Conservation (phyloP, 306 rosid species). For the Pterocarpus macrocarpus region DNA sequence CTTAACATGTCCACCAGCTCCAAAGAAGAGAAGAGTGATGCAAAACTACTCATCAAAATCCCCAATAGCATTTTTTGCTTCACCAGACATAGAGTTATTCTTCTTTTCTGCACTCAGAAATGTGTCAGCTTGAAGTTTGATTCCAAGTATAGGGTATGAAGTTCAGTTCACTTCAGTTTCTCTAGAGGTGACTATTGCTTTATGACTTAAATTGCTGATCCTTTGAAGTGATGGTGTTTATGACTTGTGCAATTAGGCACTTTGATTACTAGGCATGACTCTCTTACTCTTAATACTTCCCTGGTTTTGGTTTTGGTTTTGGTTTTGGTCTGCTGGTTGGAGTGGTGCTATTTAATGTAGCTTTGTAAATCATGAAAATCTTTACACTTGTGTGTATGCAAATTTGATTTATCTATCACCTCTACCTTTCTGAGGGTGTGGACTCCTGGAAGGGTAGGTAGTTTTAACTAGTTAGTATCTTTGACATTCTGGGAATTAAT, state of each 20-base stretch:
- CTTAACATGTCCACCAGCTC: constrained; percentile 69
- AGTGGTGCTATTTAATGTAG: not conserved
- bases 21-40: constrained; percentile 61
- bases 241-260: constrained; percentile 22
- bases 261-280: constrained; percentile 20
- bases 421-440: not conserved
- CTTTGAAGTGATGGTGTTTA: constrained; percentile 27
- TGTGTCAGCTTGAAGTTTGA: constrained; percentile 30
- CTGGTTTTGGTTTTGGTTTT: constrained; percentile 15
- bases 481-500: not conserved
- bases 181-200: too few species aligned
- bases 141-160: constrained; percentile 15
- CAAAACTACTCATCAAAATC: constrained; percentile 45
- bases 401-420: constrained; percentile 3
- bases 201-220: constrained; percentile 23
- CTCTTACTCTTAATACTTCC: not conserved
- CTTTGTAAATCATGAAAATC: constrained; percentile 28
- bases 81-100: constrained; percentile 65
- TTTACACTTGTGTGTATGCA: not conserved
- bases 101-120: constrained; percentile 59
- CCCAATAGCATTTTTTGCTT: constrained; percentile 48
- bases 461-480: constrained; percentile 1
- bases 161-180: constrained; percentile 30
- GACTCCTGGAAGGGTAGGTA: not conserved
- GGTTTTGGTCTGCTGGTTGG: not conserved